Base-by-base conservation (phyloP, 2,329 filamentous ascomycete species). In the Aspergillus pseudonomiae region DNA sequence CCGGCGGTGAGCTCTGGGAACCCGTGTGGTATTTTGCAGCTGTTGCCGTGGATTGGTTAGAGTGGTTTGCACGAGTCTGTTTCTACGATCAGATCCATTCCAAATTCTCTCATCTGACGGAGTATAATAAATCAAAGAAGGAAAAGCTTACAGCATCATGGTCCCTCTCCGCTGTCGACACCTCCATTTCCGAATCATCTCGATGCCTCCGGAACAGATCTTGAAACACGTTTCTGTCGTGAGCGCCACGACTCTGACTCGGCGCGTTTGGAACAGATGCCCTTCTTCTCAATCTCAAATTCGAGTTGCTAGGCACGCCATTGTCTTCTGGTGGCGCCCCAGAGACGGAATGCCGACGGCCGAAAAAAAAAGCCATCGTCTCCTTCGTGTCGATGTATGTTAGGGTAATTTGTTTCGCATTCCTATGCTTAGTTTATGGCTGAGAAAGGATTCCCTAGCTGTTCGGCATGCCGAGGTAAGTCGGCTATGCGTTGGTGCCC, bases 281-380 rank as follows among this genome's bases (percentile, higher is more conserved):
- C 30, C 48, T 59, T 32, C 65, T 54, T 57, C 65, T 57, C 12
- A 48, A 30, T 48, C 63, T 39, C 19, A 43, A 14, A 24, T n/a
- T 62, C 11, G 34, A 9, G 34, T 32, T 10, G 0, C 48, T 43
- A 12, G 59, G 12, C 3, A 63, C 32, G 28, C 54, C 54, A 32
- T 66, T 64, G 24, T 63, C 36, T 30, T 68, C 62, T 21, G 57
- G 50, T 41, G 65, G 45, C 26, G 63, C 48, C 45, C 62, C 63
- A 28, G 73, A 68, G 28, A 69, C 48, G 30, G 72, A 71, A 59
- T 72, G 73, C 39, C 70, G 73, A 57, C 72, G 72, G 34, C 73
- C 70, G 32, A 74, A 69, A 46, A 73, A 65, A 55, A 69, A 73
- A 36, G 68, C 66, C 73, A 75, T 73, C 32, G 19, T 60, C 34